These are phyloP conservation scores for Leccinum rimulosum DNA, from an alignment of 768 basidiomycete genomes.

Conservation along the genomic window DNA sequence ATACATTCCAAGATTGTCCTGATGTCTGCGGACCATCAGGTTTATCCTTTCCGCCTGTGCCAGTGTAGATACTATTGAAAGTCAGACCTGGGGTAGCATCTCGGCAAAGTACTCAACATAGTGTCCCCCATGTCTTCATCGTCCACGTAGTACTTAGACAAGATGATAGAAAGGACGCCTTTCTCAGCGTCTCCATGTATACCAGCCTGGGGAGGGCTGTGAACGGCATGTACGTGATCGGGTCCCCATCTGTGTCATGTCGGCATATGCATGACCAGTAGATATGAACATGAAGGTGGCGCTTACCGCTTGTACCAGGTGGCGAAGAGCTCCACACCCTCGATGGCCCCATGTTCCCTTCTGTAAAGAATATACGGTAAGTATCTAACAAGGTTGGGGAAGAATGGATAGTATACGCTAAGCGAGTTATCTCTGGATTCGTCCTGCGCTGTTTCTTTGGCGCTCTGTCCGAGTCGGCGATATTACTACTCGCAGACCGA, in stretches of 20 bases:
- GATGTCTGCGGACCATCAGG: slow-evolving; percentile 16
- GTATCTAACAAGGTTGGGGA: neutral
- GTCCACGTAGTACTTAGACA: neutral
- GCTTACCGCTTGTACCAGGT: neutral
- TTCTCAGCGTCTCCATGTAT: neutral
- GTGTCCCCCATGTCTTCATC: neutral
- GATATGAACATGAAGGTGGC: too few relatives aligned
- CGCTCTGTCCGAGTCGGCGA: neutral
- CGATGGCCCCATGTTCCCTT: neutral
- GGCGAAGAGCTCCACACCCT: neutral
- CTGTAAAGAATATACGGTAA: neutral
- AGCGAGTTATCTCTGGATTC: neutral
- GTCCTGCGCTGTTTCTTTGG: neutral
- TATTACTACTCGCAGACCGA: neutral
- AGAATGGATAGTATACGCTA: neutral
- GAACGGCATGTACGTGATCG: neutral
- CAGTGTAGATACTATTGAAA: slow-evolving; percentile 28
- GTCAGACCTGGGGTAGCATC: neutral
- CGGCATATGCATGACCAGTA: neutral
- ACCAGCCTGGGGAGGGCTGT: neutral
- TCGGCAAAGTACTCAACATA: neutral
- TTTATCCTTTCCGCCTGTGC: slow-evolving; percentile 19
- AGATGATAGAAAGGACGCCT: neutral
- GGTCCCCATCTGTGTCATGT: neutral
- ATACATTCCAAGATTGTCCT: slow-evolving; percentile 21